Evolutionary conservation across 2,329 filamentous ascomycete genomes (phyloP).

Genomic region (Cytospora piceae): DNA sequence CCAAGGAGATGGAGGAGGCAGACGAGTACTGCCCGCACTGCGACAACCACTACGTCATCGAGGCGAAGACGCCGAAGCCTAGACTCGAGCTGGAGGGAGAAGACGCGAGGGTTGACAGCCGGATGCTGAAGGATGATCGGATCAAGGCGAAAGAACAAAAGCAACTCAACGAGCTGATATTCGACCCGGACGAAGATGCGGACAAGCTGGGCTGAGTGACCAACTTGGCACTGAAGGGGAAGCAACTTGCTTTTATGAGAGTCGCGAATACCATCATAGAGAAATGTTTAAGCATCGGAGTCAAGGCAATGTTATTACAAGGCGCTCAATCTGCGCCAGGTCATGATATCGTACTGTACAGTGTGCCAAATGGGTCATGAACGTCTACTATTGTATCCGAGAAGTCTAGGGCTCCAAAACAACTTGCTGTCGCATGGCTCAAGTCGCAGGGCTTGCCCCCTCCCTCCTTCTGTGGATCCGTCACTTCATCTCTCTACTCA

Average conservation of each 20-base stretch:
- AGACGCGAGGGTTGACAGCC: slow-evolving; percentile 80
- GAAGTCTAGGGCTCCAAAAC: slow-evolving; percentile 9
- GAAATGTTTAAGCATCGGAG: slow-evolving; percentile 27
- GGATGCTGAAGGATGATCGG: slow-evolving; percentile 93
- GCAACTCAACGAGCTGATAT: slow-evolving; percentile 56
- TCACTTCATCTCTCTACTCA: slow-evolving; percentile 29
- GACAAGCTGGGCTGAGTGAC: slow-evolving; percentile 71
- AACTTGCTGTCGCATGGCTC: background rate
- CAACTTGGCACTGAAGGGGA: background rate
- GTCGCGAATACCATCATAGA: slow-evolving; percentile 6
- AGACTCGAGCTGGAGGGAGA: slow-evolving; percentile 87
- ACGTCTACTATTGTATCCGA: slow-evolving; percentile 22
- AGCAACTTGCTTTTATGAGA: slow-evolving; percentile 13
- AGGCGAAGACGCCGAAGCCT: slow-evolving; percentile 82
- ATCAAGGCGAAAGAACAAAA: slow-evolving; percentile 62
- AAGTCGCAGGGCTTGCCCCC: slow-evolving; percentile 1
- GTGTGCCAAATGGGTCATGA: slow-evolving; percentile 21
- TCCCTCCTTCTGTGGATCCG: background rate
- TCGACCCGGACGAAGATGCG: slow-evolving; percentile 74
- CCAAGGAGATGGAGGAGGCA: slow-evolving; percentile 87
- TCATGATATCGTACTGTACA: slow-evolving; percentile 32
- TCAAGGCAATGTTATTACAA: slow-evolving; percentile 31
- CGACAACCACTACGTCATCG: slow-evolving; percentile 97
- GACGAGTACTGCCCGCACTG: slow-evolving; percentile 99
- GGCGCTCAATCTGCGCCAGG: slow-evolving; percentile 26